Conservation (phyloP, 495 filamentous ascomycete species). For the Penicillium egyptiacum region DNA sequence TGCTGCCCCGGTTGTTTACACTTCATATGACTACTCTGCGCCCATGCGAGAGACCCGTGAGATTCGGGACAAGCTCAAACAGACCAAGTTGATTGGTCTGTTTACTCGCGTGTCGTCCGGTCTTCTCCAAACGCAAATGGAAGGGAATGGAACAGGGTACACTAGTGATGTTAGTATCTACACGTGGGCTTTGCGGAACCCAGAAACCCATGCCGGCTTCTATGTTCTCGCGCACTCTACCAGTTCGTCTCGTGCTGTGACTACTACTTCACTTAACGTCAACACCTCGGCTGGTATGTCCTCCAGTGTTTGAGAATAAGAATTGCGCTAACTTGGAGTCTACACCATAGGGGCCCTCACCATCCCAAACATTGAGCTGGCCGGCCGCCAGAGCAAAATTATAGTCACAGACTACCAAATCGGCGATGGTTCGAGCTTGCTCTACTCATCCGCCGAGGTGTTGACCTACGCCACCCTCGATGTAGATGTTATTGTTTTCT, state of each 20-base stretch:
- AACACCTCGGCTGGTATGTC: slow-evolving; percentile 54
- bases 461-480: slow-evolving; percentile 56
- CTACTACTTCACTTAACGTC: slow-evolving; percentile 57
- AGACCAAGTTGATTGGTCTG: slow-evolving; percentile 56
- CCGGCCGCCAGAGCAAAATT: slow-evolving; percentile 70
- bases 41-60: slow-evolving; percentile 47
- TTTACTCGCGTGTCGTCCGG: slow-evolving; percentile 57
- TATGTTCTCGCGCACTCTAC: slow-evolving; percentile 61
- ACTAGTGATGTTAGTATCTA: slow-evolving; percentile 43
- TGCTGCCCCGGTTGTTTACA: slow-evolving; percentile 51
- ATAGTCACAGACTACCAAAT: slow-evolving; percentile 70
- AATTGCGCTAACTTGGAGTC: slow-evolving; percentile 7
- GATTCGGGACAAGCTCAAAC: slow-evolving; percentile 46
- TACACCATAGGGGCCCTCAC: slow-evolving; percentile 36
- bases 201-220: slow-evolving; percentile 56
- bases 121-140: slow-evolving; percentile 53
- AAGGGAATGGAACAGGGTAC: slow-evolving; percentile 58
- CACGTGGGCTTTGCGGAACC: slow-evolving; percentile 56
- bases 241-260: slow-evolving; percentile 52
- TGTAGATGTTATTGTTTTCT: slow-evolving; percentile 52
- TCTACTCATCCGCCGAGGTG: slow-evolving; percentile 71
- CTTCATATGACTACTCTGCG: slow-evolving; percentile 49
- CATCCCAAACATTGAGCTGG: slow-evolving; percentile 62
- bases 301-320: not conserved
- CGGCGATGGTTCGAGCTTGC: slow-evolving; percentile 48